A percentile compares a stretch with the other conserved stretches of the same genome.
Evolutionary conservation across 306 rosid species (phyloP).

Genomic region (Cucurbita ficifolia): DNA sequence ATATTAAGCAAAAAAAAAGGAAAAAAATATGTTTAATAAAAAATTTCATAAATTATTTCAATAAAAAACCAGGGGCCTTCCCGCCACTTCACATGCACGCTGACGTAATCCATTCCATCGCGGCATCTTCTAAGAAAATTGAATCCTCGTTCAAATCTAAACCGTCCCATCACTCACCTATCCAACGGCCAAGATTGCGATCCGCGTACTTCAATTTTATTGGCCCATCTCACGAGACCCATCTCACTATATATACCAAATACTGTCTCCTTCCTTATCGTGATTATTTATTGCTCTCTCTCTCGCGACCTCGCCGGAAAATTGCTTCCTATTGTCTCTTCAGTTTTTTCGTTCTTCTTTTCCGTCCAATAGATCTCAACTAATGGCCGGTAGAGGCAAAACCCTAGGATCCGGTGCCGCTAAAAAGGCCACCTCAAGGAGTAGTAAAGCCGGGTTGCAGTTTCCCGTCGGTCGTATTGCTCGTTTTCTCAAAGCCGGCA

Average conservation of each 20-base stretch:
- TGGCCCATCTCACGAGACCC: conserved; percentile 11
- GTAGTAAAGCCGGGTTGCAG: conserved; percentile 83
- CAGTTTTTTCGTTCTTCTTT: background rate
- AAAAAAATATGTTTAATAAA: too few relatives aligned
- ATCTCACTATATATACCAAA: conserved; percentile 26
- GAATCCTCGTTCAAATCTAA: conserved; percentile 4
- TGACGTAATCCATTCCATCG: background rate
- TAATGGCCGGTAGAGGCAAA: conserved; percentile 71
- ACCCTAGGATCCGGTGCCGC: conserved; percentile 58
- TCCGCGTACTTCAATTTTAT: conserved; percentile 30
- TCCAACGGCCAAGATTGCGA: conserved; percentile 18
- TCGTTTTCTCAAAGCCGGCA: conserved; percentile 73
- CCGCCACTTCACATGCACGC: background rate
- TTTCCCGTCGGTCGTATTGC: conserved; percentile 94
- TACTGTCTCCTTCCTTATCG: background rate
- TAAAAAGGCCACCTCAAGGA: conserved; percentile 74
- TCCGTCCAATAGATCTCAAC: background rate
- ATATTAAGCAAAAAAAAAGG: background rate
- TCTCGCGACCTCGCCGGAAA: background rate
- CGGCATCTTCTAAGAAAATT: background rate
- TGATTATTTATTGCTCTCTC: background rate
- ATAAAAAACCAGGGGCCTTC: background rate
- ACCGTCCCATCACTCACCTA: conserved; percentile 11
- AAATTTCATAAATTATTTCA: too few relatives aligned
- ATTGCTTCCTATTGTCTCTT: background rate